Evolutionary conservation across 1,284 basidiomycete genomes (phyloP), one percentile per base, ranked within the genome.

Genomic region (Bondarzewia mesenterica): DNA sequence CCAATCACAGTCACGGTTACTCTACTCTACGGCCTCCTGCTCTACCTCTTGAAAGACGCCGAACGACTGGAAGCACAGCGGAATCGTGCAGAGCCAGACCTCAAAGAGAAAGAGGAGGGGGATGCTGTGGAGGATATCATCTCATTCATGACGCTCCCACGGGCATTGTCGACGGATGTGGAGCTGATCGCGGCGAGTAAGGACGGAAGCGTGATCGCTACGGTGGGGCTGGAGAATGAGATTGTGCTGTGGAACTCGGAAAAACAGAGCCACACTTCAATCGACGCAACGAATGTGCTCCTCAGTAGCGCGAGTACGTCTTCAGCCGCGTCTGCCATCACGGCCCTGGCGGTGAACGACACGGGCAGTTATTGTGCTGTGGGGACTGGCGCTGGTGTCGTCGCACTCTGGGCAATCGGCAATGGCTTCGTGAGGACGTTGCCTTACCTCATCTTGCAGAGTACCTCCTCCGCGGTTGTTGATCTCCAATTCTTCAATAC

Each of bases 1-100:
- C 95, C 95, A 0, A 95, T 96, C 59, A 77, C 81, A 2, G 73
- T 74, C 2, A 95, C 93, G 0, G 87, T 88, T 3, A 69, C 77
- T 27, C 64, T 79, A 2, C 73, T 98, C 3, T 97, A 89, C 63
- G 73, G 78, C 7, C 67, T 98, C 18, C 70, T 96, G 12, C 74
- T 91, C n/a, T 94, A 94, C 61, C 74, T 99, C 1, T 72, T 97
- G 50, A 95, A 95, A 68, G 87, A 96, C 55, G 82, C 92, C 1
- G 93, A 98, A 52, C 75, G 93, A 2, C 76, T 97, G 14, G 93
- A 94, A 58, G 85, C 87, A 4, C 92, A 93, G 59, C 74, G 84
- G 39, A 76, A 86, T 62, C 70, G 76, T 42, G 67, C 71, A 12
- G 75, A 78, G 45, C 56, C 61, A 1, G 65, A 69, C 5, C 48